Base-by-base conservation (phyloP, 2,329 filamentous ascomycete genomes). In the Xylariaceae sp. region DNA sequence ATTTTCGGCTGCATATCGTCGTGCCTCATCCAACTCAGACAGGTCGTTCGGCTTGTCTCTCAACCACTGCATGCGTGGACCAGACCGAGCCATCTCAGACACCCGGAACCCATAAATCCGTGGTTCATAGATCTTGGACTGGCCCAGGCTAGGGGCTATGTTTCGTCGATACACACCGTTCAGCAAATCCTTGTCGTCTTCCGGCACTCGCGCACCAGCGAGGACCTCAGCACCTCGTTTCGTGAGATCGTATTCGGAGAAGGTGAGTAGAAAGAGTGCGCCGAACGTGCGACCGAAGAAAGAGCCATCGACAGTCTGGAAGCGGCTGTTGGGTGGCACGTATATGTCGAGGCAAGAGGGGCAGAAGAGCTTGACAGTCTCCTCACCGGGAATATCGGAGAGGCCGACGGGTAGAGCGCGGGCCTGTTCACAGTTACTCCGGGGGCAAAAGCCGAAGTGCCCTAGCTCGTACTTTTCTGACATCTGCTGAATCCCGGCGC, bases 221-320 rank as follows among this genome's bases (percentile, higher is more conserved):
- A 88, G 76, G n/a, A 82, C 77, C 53, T 88, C 82, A 56, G 80
- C 77, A 58, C 87, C 87, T 67, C 86, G 85, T 69, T 88, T 87
- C 37, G 87, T 87, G 61, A 97, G 85, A 67, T 97, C 92, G 71
- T 97, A 89, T 72, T 99, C 94, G 41, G 94, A 93, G 75, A 97
- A 99, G 45, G 93, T 99, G 80, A 99, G 93, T 73, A 99, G 91
- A 78, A 99, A 99, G 61, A 99, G 85, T 51, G 92, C 92, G 62
- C 92, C 92, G 73, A 99, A 99, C 0, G 94, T 99, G 56, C 94
- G 93, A 52, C 94, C 94, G 71, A 99, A 99, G 79, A 97, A 99
- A 51, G 94, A 94, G 56, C 94, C 94, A 68, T 99, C 94, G 39
- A 99, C 94, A 2, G 91, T 93, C 75, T 97, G 94, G 73, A 97